These are phyloP conservation scores for Trametes gibbosa DNA, from an alignment of 768 basidiomycete genomes.

Conservation along the genomic window DNA sequence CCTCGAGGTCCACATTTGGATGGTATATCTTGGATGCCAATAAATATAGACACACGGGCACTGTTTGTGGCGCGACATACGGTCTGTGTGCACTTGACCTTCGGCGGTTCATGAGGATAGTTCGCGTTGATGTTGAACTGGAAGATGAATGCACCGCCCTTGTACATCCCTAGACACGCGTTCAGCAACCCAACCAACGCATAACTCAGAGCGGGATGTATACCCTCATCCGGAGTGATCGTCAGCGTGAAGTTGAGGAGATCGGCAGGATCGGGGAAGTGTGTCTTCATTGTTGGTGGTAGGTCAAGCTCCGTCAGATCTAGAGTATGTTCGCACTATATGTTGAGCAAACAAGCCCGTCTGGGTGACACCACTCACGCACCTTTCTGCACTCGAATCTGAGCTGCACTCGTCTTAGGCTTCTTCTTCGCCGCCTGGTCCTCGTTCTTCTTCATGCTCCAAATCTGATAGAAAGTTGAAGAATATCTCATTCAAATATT, in stretches of 20 bases:
- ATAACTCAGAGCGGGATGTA: too few relatives aligned
- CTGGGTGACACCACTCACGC: slow-evolving; percentile 13
- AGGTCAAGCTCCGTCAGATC: slow-evolving; percentile 97
- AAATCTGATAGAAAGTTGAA: slow-evolving; percentile 90
- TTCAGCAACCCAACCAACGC: neutral
- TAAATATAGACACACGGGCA: neutral
- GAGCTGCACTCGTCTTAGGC: slow-evolving; percentile 97
- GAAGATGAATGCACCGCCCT: slow-evolving; percentile 90
- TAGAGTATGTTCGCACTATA: slow-evolving; percentile 29
- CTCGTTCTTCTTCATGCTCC: slow-evolving; percentile 99
- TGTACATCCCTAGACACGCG: slow-evolving; percentile 85
- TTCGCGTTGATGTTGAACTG: slow-evolving; percentile 96
- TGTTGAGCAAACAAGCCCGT: neutral
- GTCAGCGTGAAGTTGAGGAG: slow-evolving; percentile 95
- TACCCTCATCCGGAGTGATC: slow-evolving; percentile 96
- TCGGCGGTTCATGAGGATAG: slow-evolving; percentile 99
- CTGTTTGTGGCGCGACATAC: slow-evolving; percentile 42
- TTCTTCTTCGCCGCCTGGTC: slow-evolving; percentile 96
- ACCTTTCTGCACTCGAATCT: slow-evolving; percentile 99
- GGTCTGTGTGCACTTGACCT: slow-evolving; percentile 95
- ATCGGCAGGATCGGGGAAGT: slow-evolving; percentile 90
- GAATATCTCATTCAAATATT: neutral
- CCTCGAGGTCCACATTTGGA: slow-evolving; percentile 96
- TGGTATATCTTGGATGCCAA: slow-evolving; percentile 79
- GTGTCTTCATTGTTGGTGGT: slow-evolving; percentile 92